A percentile compares a stretch with the other conserved stretches of the same genome.
Conservation (phyloP, 78 protist genomes). For the Dictyostelium brefeldianum region DNA sequence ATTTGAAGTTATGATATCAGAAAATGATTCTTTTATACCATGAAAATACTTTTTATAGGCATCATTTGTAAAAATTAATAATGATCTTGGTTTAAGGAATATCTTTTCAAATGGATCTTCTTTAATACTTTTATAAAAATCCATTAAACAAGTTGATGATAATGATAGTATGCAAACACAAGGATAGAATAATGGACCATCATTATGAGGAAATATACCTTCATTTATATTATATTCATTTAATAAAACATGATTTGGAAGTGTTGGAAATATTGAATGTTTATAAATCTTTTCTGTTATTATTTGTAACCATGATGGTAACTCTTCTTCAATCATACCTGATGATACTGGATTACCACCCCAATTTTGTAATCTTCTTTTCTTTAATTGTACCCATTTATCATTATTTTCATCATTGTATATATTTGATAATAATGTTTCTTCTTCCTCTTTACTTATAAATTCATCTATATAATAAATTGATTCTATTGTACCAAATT, state of each 20-base stretch:
- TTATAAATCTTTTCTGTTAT: constrained; percentile 18
- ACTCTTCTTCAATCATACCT: constrained; percentile 56
- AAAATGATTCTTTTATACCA: constrained; percentile 50
- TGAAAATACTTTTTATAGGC: constrained; percentile 57
- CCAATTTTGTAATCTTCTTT: constrained; percentile 81
- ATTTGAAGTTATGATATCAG: constrained; percentile 42
- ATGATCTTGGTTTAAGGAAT: constrained; percentile 35
- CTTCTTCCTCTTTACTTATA: constrained; percentile 20
- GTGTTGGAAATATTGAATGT: not conserved
- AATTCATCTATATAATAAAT: constrained; percentile 38
- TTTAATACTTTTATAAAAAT: constrained; percentile 41
- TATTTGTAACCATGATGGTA: constrained; percentile 55
- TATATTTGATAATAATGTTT: constrained; percentile 8
- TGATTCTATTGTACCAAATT: not conserved
- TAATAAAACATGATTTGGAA: constrained; percentile 72
- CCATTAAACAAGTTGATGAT: constrained; percentile 54
- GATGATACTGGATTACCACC: constrained; percentile 66
- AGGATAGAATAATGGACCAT: constrained; percentile 71
- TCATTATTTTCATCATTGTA: constrained; percentile 26
- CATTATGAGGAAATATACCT: constrained; percentile 83
- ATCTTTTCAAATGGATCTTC: constrained; percentile 23
- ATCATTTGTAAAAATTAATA: constrained; percentile 43
- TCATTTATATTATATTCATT: constrained; percentile 57
- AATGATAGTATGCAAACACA: constrained; percentile 39
- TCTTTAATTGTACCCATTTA: constrained; percentile 69